Evolutionary conservation across 1,284 basidiomycete species (phyloP), one percentile per base, ranked within the genome.

Genomic region (Trichosporon coremiiforme): DNA sequence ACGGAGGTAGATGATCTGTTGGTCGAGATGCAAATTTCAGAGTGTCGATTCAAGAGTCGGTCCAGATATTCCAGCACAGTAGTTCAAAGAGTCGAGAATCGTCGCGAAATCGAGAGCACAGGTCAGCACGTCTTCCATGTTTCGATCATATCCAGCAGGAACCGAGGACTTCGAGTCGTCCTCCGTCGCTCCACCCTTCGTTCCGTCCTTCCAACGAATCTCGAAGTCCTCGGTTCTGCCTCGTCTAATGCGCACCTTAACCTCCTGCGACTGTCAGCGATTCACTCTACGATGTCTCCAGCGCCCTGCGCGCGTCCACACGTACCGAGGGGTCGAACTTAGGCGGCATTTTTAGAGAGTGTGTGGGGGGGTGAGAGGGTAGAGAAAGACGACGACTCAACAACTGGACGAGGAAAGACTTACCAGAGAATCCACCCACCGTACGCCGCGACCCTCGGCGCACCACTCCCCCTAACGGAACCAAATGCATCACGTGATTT

Each of bases 1-100:
- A 82, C 97, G 91, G 85, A 99, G 92, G 90, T 97, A 95, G 89
- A 99, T 99, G 88, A 98, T 95, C 84, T 84, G 69, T 77, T n/a
- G 41, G 50, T 47, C 1, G 53, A 35, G 66, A 55, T 33, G 57
- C 29, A 33, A 33, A 33, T 31, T 62, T 33, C 29, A 33, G 20
- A 55, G 62, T 41, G 17, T 45, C 63, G 38, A 45, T 35, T 64
- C 63, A 36, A 45, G 38, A 6, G 53, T 57, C 53, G 53, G 53
- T 31, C 53, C 10, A 41, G 35, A 62, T 15, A 15, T 64, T 64
- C 31, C 45, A 62, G 35, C 47, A 38, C 53, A 35, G 15, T 33
- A 20, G 45, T 10, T 35, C 31, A 66, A 66, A 50, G 33, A 13
- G 20, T 66, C 33, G 45, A 22, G 12, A 31, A 22, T 33, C 35